phyloP scores from a whole-genome alignment of 139 green algal species.

The Asterochloris erici region DNA sequence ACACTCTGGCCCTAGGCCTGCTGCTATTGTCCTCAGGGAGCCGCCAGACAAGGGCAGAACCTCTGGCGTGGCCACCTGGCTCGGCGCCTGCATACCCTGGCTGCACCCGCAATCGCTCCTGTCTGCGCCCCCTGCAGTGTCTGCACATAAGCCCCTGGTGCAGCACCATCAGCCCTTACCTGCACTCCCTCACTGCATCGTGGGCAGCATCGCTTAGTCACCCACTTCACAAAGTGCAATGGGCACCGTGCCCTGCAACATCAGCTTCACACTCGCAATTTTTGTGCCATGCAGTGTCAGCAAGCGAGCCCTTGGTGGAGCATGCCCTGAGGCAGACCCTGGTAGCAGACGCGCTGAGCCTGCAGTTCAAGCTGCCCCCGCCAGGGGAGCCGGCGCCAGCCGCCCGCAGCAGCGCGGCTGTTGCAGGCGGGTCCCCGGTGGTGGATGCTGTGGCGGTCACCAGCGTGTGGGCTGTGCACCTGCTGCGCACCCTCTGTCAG shows the following conservation, averaged over 20 bases:
- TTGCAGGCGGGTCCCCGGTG: constrained; percentile 52
- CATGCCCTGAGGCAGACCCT: constrained; percentile 68
- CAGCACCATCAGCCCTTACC: no score
- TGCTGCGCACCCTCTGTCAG: constrained; percentile 66
- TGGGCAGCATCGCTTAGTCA: no score
- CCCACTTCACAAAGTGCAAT: no score
- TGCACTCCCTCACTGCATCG: no score
- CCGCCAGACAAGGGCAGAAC: no score
- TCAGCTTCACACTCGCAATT: neutral
- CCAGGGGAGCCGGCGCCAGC: constrained; percentile 42
- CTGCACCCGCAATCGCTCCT: no score
- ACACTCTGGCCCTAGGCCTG: no score
- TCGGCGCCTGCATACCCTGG: no score
- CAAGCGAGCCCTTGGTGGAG: constrained; percentile 54
- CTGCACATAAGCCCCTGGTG: no score
- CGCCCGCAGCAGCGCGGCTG: constrained; percentile 23
- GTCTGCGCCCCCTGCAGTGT: no score
- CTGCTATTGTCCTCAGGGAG: no score
- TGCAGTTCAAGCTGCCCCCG: constrained; percentile 78
- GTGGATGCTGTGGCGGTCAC: constrained; percentile 69
- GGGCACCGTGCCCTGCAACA: neutral
- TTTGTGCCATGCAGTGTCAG: constrained; percentile 39
- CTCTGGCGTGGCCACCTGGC: no score
- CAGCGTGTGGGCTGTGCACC: constrained; percentile 77
- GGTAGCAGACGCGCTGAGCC: constrained; percentile 67